Percentiles rank a stretch among this genome's conserved stretches.
Conservation (phyloP, 2,329 filamentous ascomycete genomes). For the Boeremia exigua region DNA sequence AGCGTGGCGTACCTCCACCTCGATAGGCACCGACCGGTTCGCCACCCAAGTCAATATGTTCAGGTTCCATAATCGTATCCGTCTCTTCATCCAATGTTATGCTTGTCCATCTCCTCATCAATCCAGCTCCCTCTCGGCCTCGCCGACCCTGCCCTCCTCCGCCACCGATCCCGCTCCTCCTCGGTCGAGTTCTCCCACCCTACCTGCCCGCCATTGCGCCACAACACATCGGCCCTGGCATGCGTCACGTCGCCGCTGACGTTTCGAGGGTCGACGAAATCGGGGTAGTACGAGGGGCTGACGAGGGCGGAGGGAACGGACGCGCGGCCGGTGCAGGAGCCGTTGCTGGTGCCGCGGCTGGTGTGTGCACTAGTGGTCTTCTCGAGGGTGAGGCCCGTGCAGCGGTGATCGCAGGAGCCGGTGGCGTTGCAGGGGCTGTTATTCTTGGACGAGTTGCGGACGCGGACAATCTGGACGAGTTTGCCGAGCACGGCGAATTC, state of each 20-base stretch:
- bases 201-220: background rate
- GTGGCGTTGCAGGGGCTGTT: slow-evolving; percentile 18
- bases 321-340: slow-evolving; percentile 3
- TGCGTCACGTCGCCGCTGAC: slow-evolving; percentile 32
- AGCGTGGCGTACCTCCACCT: too few relatives aligned
- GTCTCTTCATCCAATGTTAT: slow-evolving; percentile 36
- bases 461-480: slow-evolving; percentile 47
- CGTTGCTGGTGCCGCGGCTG: background rate
- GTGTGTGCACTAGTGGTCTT: slow-evolving; percentile 23
- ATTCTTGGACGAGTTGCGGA: slow-evolving; percentile 27
- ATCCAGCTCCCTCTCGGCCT: slow-evolving; percentile 36
- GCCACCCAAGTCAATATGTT: background rate
- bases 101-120: slow-evolving; percentile 44
- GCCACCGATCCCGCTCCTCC: slow-evolving; percentile 29
- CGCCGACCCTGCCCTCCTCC: slow-evolving; percentile 18
- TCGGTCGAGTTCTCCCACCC: slow-evolving; percentile 25
- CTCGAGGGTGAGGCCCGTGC: slow-evolving; percentile 24
- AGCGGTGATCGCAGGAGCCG: slow-evolving; percentile 6
- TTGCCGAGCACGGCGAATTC: slow-evolving; percentile 62
- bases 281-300: slow-evolving; percentile 24
- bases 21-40: too few relatives aligned
- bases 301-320: slow-evolving; percentile 5
- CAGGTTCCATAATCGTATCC: background rate
- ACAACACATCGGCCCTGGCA: slow-evolving; percentile 17
- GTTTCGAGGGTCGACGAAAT: slow-evolving; percentile 37